Evolutionary conservation across 176 grass and related monocot species (phyloP).

Genomic region (Carex scoparia): DNA sequence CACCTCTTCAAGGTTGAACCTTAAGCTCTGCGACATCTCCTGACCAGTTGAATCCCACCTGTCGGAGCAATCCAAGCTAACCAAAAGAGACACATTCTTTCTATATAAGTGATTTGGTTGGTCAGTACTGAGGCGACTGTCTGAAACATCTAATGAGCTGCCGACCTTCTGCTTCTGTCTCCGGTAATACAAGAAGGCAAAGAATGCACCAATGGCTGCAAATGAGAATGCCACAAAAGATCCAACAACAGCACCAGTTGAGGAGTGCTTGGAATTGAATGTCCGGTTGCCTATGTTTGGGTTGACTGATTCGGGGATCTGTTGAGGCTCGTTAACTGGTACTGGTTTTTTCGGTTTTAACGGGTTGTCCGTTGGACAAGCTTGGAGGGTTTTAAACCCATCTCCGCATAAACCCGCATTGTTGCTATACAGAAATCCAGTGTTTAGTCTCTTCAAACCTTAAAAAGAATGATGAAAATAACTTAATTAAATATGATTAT

Average conservation of each 20-base stretch:
- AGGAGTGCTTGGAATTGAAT: conserved; percentile 29
- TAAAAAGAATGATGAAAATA: background rate
- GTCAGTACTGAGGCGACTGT: conserved; percentile 44
- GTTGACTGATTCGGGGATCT: conserved; percentile 36
- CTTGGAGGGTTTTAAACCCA: conserved; percentile 44
- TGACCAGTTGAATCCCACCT: conserved; percentile 50
- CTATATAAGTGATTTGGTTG: conserved; percentile 37
- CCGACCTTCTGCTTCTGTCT: conserved; percentile 71
- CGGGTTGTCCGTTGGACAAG: conserved; percentile 32
- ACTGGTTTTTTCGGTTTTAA: conserved; percentile 62
- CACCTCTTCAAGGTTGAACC: conserved; percentile 71
- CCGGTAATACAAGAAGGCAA: conserved; percentile 43
- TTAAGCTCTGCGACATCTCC: conserved; percentile 50
- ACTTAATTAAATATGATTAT: conserved; percentile 6
- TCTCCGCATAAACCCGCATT: conserved; percentile 67
- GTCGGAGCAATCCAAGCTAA: conserved; percentile 52
- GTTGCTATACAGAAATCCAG: conserved; percentile 56
- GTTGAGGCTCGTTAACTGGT: conserved; percentile 45
- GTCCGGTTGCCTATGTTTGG: conserved; percentile 26
- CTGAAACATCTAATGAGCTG: conserved; percentile 46
- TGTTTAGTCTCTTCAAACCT: conserved; percentile 55
- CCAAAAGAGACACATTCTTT: conserved; percentile 34
- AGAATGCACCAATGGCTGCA: conserved; percentile 35
- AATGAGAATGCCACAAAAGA: conserved; percentile 39
- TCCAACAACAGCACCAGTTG: conserved; percentile 37